Conservation (phyloP, 208 protist genomes). For the Crithidia fasciculata region DNA sequence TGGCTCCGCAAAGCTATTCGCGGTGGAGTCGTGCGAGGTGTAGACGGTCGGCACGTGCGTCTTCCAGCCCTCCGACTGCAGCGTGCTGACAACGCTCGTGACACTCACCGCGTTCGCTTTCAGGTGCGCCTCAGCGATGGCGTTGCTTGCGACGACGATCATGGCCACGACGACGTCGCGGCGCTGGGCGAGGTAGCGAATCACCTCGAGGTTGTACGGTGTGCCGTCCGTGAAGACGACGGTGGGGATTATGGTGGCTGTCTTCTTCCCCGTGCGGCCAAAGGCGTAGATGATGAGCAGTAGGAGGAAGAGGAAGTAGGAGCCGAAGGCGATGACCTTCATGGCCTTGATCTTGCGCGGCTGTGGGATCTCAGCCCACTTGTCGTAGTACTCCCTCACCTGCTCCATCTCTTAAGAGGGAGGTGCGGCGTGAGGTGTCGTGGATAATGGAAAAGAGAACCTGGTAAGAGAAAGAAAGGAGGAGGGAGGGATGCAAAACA, state of each 20-base stretch:
- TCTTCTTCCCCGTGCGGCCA: slow-evolving; percentile 56
- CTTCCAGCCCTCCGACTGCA: slow-evolving; percentile 49
- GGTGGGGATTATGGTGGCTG: slow-evolving; percentile 22
- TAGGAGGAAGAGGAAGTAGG: slow-evolving; percentile 68
- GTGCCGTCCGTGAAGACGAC: slow-evolving; percentile 79
- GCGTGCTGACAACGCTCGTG: slow-evolving; percentile 34
- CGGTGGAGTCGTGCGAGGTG: slow-evolving; percentile 43
- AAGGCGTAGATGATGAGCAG: slow-evolving; percentile 80
- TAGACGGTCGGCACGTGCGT: slow-evolving; percentile 51
- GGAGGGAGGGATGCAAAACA: too few species aligned
- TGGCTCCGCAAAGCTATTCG: slow-evolving; percentile 28
- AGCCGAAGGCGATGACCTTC: slow-evolving; percentile 53
- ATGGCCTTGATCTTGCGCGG: slow-evolving; percentile 72
- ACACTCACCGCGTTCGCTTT: slow-evolving; percentile 28
- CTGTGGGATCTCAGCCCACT: slow-evolving; percentile 62
- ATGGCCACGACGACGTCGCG: slow-evolving; percentile 60
- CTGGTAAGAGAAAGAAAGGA: background rate
- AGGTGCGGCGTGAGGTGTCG: background rate
- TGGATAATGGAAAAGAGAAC: background rate
- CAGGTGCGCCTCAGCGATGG: slow-evolving; percentile 36
- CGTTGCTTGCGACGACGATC: slow-evolving; percentile 59
- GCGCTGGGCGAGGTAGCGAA: slow-evolving; percentile 74
- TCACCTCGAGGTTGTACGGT: slow-evolving; percentile 53
- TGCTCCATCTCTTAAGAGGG: slow-evolving; percentile 41
- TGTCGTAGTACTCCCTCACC: slow-evolving; percentile 38